Conservation (phyloP, 2,329 filamentous ascomycete genomes). For the Colletotrichum shisoi region DNA sequence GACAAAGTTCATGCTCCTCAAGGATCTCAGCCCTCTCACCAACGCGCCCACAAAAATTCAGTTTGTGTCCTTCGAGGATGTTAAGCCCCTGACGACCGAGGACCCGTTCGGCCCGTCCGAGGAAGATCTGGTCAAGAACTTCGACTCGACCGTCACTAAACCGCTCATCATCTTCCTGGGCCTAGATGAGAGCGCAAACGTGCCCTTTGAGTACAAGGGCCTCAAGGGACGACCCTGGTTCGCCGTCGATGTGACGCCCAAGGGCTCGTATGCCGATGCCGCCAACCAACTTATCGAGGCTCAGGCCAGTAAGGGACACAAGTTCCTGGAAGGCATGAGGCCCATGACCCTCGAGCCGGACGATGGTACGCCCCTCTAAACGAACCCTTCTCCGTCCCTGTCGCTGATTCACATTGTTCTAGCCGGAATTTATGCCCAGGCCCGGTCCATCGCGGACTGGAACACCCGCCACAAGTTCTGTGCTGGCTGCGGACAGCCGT, state of each 20-base stretch:
- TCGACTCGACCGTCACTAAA: constrained; percentile 72
- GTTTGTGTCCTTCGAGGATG: constrained; percentile 72
- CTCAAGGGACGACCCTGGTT: constrained; percentile 87
- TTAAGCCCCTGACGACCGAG: constrained; percentile 73
- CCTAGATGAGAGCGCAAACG: constrained; percentile 69
- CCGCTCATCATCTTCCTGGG: constrained; percentile 86
- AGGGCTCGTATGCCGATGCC: constrained; percentile 67
- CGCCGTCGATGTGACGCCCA: constrained; percentile 85
- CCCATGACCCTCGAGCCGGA: constrained; percentile 66
- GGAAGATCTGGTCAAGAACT: constrained; percentile 74
- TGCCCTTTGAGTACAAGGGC: constrained; percentile 67
- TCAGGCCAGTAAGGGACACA: constrained; percentile 63
- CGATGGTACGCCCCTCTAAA: constrained; percentile 59
- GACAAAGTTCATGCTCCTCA: constrained; percentile 78
- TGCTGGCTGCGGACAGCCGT: constrained; percentile 83
- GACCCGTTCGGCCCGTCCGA: constrained; percentile 77
- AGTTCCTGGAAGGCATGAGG: constrained; percentile 73
- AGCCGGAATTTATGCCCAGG: constrained; percentile 92
- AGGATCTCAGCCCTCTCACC: constrained; percentile 78
- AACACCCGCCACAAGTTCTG: constrained; percentile 93
- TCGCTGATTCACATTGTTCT: constrained; percentile 34
- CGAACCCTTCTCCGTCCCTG: no score
- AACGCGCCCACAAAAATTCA: constrained; percentile 62
- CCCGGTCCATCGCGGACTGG: constrained; percentile 90
- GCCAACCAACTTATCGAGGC: constrained; percentile 59